Evolutionary conservation across 164 flowering plant species (phyloP), one percentile per base, ranked within the genome.

Genomic region (Umbellularia californica): DNA sequence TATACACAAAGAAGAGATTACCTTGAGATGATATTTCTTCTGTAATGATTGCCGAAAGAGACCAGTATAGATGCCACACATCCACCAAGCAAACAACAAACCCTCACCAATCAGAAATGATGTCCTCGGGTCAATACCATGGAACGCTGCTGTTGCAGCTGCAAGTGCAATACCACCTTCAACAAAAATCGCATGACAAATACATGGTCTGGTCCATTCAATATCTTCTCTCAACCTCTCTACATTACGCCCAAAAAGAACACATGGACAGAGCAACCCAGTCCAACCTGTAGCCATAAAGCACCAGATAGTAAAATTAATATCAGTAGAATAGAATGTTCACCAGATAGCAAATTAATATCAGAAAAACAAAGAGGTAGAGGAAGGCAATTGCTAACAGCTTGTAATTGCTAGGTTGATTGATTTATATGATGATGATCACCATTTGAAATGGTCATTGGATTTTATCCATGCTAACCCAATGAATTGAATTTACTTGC

Each of bases 11-110:
- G 50, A 50, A 35, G 11, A 52, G 52, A 74, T 77, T 67, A 92
- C 98, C 97, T 93, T 89, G 76, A 95, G 99, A 89, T 93, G 98
- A 85, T 95, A 95, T 69, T 90, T 88, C 78, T 85, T 93, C 84
- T 95, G 99, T 75, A 95, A 77, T 25, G 90, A 80, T 74, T 93
- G 93, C 30, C 99, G 87, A 77, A 88, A 82, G 33, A 93, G 80
- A 70, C 99, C 99, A 73, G 97, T 93, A 78, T 95, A 95, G 77
- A 95, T 92, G 20, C 98, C 97, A 81, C 99, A 95, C 89, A 93
- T 84, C 98, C 98, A 95, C 99, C 98, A 95, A 63, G 93, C 70
- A 79, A 95, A 95, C 17, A 90, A 41, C 71, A 93, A 76, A 65
- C 95, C 88, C 81, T 95, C 99, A 70, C 85, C 83, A 50, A 95